These are phyloP conservation scores for Magnolia officinalis DNA, from an alignment of 164 flowering plant genomes.

Conservation along the genomic window DNA sequence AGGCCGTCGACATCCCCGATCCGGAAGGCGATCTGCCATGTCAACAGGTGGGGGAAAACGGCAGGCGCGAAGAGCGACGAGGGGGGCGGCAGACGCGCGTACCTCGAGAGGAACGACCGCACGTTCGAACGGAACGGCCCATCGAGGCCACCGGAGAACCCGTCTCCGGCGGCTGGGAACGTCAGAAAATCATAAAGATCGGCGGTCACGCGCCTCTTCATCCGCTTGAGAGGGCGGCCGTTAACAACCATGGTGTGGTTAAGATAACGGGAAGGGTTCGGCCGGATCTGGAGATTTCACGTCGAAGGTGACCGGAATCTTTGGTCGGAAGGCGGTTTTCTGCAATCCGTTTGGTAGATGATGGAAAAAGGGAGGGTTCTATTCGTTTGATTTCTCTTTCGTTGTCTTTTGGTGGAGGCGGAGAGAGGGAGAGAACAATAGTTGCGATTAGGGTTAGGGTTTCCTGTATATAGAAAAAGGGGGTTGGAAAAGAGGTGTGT, in stretches of 20 bases:
- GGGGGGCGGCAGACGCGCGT: slow-evolving; percentile 39
- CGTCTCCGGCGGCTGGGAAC: slow-evolving; percentile 38
- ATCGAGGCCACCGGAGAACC: slow-evolving; percentile 14
- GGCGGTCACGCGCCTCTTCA: slow-evolving; percentile 69
- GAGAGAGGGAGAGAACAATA: not conserved
- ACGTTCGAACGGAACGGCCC: slow-evolving; percentile 54
- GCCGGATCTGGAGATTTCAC: slow-evolving; percentile 8
- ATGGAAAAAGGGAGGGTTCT: not conserved
- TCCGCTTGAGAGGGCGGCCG: slow-evolving; percentile 54
- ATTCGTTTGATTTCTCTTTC: not conserved
- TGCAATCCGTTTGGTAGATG: not conserved
- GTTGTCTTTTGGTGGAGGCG: not conserved
- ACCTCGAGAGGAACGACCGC: slow-evolving; percentile 33
- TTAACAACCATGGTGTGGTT: slow-evolving; percentile 49
- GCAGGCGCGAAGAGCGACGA: slow-evolving; percentile 26
- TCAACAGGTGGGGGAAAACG: slow-evolving; percentile 31
- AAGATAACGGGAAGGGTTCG: not conserved
- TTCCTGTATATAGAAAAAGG: not conserved
- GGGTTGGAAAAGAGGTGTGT: not conserved
- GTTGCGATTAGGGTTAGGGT: slow-evolving; percentile 2
- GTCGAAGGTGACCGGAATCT: not conserved
- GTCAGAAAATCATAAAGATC: slow-evolving; percentile 61
- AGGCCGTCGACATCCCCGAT: slow-evolving; percentile 28
- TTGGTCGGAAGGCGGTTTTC: not conserved
- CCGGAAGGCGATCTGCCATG: slow-evolving; percentile 54